Conservation (phyloP, 75 land plant species). For the Pinus taeda region DNA sequence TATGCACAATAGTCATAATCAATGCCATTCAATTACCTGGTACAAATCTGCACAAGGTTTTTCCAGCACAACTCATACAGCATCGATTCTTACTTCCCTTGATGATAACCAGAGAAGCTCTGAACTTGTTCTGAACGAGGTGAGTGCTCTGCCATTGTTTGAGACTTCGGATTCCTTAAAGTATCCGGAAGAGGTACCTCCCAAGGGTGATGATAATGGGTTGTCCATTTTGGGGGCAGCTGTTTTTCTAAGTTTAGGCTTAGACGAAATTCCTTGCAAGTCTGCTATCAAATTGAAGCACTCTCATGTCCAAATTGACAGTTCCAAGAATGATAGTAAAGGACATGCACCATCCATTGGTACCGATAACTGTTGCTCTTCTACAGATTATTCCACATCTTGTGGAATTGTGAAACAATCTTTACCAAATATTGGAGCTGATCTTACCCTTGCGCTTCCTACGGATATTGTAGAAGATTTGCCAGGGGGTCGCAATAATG, state of each 20-base stretch:
- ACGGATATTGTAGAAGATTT: neutral
- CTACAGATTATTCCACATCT: neutral
- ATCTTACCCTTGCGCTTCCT: slow-evolving; percentile 11
- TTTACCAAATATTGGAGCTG: slow-evolving; percentile 5
- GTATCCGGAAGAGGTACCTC: neutral
- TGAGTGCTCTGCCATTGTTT: slow-evolving; percentile 7
- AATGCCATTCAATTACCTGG: neutral
- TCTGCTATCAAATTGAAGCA: neutral
- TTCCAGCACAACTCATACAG: neutral
- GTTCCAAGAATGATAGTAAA: neutral
- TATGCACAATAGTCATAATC: neutral
- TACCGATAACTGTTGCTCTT: neutral
- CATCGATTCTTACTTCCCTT: neutral
- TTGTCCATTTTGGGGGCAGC: slow-evolving; percentile 11
- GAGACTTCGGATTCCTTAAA: neutral
- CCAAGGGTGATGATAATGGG: neutral
- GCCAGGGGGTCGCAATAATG: neutral
- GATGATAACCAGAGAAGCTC: neutral
- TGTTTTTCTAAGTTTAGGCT: slow-evolving; percentile 11
- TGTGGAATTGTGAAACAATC: neutral
- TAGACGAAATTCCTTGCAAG: slow-evolving; percentile 1
- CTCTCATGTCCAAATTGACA: neutral
- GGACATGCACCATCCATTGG: neutral
- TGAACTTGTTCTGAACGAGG: neutral
- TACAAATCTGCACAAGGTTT: neutral